Base-by-base conservation (phyloP, 1,284 basidiomycete species). In the Microbotryum lychnidis-dioicae region DNA sequence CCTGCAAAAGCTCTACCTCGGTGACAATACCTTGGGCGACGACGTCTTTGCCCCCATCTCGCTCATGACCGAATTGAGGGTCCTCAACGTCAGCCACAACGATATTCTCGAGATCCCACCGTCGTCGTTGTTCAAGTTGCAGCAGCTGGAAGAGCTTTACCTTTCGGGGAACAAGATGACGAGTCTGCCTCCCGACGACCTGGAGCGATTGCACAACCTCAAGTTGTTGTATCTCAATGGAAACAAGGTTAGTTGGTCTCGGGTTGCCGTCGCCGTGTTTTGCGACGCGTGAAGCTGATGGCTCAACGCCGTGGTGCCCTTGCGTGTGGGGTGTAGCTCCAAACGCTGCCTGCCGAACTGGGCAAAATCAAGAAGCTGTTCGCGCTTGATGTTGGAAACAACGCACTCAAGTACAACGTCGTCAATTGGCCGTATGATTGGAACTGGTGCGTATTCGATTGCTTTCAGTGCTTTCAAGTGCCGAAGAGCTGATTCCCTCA, bases 391-490 rank as follows among this genome's bases (percentile, higher is more conserved):
- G 96, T 91, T 2, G 93, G 94, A 8, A 93, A 87, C 75, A 99
- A 99, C 74, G 77, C 85, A 57, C 80, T 99, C 76, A 93, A 91
- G 81, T 98, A 98, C 77, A 99, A 98, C 74, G 93, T 97, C 69
- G 89, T 91, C 71, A 99, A 98, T 73, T 94, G 87, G 87, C 90
- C 94, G 73, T 99, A 94, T 76, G 96, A 99, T 77, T 98, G 94
- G 94, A 98, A 99, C 76, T 99, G 96, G 96, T 92, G 31, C 27
- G 61, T 63, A 27, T 45, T 23, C 6, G 12, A 31, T 57, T 16
- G 29, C 23, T 54, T 27, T 16, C 57, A 4, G 20, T 23, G 9
- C n/a, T 37, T 1, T 27, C 42, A 45, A 29, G 3, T 56, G 61
- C 61, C 60, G 61, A 57, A 56, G 6, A 33, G 25, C n/a, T 42